Conservation (phyloP, 352 stramenopile genomes). For the Globisporangium radiosum region DNA sequence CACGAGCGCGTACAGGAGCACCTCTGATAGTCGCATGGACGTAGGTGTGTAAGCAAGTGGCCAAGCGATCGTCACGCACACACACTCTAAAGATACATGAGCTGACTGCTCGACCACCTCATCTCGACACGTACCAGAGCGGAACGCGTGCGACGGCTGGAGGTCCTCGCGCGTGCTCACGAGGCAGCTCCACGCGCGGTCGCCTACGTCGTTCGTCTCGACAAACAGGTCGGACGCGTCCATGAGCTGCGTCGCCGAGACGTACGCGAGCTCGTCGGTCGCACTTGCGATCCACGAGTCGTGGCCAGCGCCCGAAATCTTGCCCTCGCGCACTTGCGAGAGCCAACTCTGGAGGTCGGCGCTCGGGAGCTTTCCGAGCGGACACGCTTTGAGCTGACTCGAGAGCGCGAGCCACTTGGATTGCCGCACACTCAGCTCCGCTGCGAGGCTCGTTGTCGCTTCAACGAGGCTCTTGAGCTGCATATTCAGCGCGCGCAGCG, state of each 20-base stretch:
- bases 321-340: slow-evolving; percentile 64
- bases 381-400: slow-evolving; percentile 59
- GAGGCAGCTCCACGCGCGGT: slow-evolving; percentile 22
- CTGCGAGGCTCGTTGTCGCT: slow-evolving; percentile 14
- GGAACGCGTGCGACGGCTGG: slow-evolving; percentile 26
- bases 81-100: not conserved
- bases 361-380: slow-evolving; percentile 36
- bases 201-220: not conserved
- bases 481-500: slow-evolving; percentile 13
- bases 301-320: slow-evolving; percentile 64
- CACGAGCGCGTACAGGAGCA: slow-evolving; percentile 55
- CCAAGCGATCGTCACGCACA: too few species aligned
- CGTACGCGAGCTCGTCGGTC: slow-evolving; percentile 8
- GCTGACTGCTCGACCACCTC: too few species aligned
- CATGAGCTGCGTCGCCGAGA: slow-evolving; percentile 10
- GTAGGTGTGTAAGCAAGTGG: not conserved
- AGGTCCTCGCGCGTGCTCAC: slow-evolving; percentile 35
- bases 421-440: slow-evolving; percentile 35
- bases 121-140: slow-evolving; percentile 15
- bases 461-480: slow-evolving; percentile 19
- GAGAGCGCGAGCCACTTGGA: slow-evolving; percentile 65
- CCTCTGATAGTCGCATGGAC: slow-evolving; percentile 17
- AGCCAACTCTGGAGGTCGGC: slow-evolving; percentile 72
- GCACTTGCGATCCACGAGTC: slow-evolving; percentile 27
- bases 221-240: slow-evolving; percentile 22